Base-by-base conservation (phyloP, 345 rosid genomes). In the Eucalyptus sideroxylon region DNA sequence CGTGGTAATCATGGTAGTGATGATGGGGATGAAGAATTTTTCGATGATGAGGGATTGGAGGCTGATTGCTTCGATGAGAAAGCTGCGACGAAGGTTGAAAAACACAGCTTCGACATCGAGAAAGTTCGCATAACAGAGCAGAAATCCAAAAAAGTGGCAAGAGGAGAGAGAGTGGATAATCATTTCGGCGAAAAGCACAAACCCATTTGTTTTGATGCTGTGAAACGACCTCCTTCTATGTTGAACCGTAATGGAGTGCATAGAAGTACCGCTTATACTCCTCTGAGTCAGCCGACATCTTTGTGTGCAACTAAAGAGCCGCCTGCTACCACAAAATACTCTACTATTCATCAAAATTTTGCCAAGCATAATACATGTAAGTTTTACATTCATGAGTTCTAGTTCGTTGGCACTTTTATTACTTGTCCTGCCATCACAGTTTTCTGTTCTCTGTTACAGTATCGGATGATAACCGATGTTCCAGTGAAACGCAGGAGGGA, bases 401-500 rank as follows among this genome's bases (percentile, higher is more conserved):
- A 40, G 45, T 37, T 40, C 16, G 26, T 77, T 40, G 27, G 42
- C 47, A 21, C 47, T 77, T 77, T 77, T 77, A 21, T 77, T 24
- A 3, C 42, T 44, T 40, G 83, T 77, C 27, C 27, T 40, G n/a
- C 69, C n/a, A n/a, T 49, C 87, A 86, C 42, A 17, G 49, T 7
- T 49, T 69, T 14, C 62, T 87, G 51, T 51, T 67, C 91, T 85
- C 88, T 85, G 92, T 87, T 89, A 91, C 92, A 85, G 92, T 86
- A 90, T 60, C 91, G 21, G 92, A 90, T 83, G 92, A 89, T n/a
- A 88, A 90, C 87, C 91, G 87, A 42, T 90, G 56, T 50, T 93
- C 91, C 85, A 91, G 94, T 88, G 93, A 93, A 5, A 86, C 94
- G 15, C 96, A 94, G 15, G 93, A 90, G 91, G 96, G 94, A 88